Evolutionary conservation across 2,329 filamentous ascomycete genomes (phyloP), one percentile per base, ranked within the genome.

Genomic region (Ilyonectria robusta): DNA sequence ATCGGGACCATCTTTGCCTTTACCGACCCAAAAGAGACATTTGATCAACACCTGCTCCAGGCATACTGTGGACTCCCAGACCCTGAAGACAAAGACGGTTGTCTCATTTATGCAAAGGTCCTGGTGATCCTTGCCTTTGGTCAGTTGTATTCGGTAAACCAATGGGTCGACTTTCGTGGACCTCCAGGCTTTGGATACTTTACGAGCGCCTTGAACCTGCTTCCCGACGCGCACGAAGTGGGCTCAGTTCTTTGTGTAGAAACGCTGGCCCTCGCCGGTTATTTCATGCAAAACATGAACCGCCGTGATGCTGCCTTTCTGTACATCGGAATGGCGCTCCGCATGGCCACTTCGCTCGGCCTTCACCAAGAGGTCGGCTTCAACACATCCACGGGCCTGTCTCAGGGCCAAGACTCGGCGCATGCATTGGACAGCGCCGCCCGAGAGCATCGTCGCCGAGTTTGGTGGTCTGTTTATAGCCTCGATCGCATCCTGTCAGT

Each of bases 1-100:
- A 88, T 89, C 19, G 87, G 87, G 11, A 88, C 86, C 15, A 89
- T 89, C 10, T 88, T 89, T 66, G 84, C 84, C 11, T 85, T 88
- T 50, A 84, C 85, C 2, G 70, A 69, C 0, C 72, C 78, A 4
- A 75, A 81, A 17, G 40, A 53, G 46, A 88, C 88, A 59, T 85
- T 87, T 65, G 71, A 77, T 40, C 79, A 83, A 29, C 78, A 88
- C 1, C 67, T 79, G 15, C 74, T 53, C 6, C 50, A 80, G 31
- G 83, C 84, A 4, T 87, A 88, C 61, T 77, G 78, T 9, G 78
- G 81, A 2, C 77, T 79, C 1, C 81, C 81, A 0, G 81, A 86
- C 51, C 77, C 83, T 2, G 71, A 78, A 0, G 83, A 86, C 56
- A 79, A 79, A 21, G 82, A 86, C 35, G 81, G 81, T 3, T 87